Evolutionary conservation across 352 stramenopile genomes (phyloP).

Genomic region (Blastocystis sp.): DNA sequence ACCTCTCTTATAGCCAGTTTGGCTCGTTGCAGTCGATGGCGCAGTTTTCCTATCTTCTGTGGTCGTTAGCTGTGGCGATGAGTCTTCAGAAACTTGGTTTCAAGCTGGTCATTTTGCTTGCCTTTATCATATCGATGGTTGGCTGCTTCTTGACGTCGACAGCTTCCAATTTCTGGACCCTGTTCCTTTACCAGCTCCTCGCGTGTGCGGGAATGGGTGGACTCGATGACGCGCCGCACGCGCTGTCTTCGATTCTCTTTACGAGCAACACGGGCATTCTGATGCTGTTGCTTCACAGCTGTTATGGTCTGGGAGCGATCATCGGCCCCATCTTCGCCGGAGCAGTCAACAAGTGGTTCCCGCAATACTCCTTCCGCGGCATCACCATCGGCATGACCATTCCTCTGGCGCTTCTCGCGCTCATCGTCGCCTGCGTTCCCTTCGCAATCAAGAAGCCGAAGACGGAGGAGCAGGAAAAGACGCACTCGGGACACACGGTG

Average conservation of each 20-base stretch:
- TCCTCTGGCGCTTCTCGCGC: not conserved
- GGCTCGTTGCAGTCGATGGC: conserved; percentile 44
- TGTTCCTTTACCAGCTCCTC: conserved; percentile 49
- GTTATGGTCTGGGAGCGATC: conserved; percentile 47
- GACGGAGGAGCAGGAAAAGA: not conserved
- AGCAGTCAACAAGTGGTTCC: not conserved
- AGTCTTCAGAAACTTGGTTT: conserved; percentile 39
- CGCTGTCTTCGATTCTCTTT: conserved; percentile 40
- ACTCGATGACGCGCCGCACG: conserved; percentile 7
- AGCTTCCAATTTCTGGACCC: not conserved
- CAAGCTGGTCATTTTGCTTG: conserved; percentile 8
- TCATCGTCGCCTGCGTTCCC: not conserved
- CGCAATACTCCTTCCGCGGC: conserved; percentile 44
- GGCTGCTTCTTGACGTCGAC: conserved; percentile 5
- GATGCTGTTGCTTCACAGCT: conserved; percentile 51
- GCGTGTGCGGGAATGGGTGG: conserved; percentile 33
- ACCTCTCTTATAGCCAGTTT: conserved; percentile 40
- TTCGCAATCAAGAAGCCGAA: conserved; percentile 47
- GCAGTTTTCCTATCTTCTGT: conserved; percentile 53
- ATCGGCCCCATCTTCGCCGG: conserved; percentile 39
- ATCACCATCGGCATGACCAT: conserved; percentile 7
- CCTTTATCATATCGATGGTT: conserved; percentile 33
- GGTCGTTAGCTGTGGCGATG: conserved; percentile 3
- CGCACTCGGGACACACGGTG: not conserved
- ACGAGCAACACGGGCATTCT: conserved; percentile 50